Evolutionary conservation across 1,139 yeast genomes (phyloP).

Genomic region (Casaregolazyma suthepensis): DNA sequence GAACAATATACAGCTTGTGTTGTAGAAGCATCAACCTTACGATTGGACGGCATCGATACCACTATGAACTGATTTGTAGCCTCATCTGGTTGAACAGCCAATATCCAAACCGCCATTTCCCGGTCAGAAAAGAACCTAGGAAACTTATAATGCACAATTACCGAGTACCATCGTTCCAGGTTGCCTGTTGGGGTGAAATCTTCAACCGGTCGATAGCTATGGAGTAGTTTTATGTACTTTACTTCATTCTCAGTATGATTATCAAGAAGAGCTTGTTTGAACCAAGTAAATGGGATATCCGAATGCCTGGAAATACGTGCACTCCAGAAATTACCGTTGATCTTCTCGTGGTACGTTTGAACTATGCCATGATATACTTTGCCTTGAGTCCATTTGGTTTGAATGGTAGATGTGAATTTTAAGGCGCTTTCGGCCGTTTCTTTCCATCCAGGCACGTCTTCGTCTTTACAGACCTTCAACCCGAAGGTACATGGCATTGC

Average conservation of each 20-base stretch:
- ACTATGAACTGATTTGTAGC: conserved; percentile 41
- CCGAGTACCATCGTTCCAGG: conserved; percentile 23
- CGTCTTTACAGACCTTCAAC: conserved; percentile 20
- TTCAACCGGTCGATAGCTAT: conserved; percentile 24
- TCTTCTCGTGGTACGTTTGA: conserved; percentile 35
- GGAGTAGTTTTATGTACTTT: conserved; percentile 36
- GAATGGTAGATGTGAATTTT: conserved; percentile 19
- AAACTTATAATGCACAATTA: conserved; percentile 42
- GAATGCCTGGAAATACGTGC: conserved; percentile 40
- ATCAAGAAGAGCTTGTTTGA: conserved; percentile 26
- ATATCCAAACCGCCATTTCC: conserved; percentile 56
- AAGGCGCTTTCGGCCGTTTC: conserved; percentile 23
- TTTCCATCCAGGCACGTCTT: conserved; percentile 23
- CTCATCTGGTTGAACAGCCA: conserved; percentile 34
- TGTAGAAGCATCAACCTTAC: conserved; percentile 21
- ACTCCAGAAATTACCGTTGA: conserved; percentile 41
- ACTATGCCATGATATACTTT: conserved; percentile 26
- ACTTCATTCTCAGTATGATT: conserved; percentile 36
- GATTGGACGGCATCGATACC: conserved; percentile 43
- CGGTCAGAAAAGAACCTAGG: conserved; percentile 46
- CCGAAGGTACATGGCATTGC: conserved; percentile 18
- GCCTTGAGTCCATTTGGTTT: conserved; percentile 22
- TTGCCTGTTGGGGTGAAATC: conserved; percentile 18
- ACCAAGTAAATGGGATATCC: conserved; percentile 29
- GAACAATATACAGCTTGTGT: conserved; percentile 45